Base-by-base conservation (phyloP, 805 yeast species). In the Grigorovia humatica region DNA sequence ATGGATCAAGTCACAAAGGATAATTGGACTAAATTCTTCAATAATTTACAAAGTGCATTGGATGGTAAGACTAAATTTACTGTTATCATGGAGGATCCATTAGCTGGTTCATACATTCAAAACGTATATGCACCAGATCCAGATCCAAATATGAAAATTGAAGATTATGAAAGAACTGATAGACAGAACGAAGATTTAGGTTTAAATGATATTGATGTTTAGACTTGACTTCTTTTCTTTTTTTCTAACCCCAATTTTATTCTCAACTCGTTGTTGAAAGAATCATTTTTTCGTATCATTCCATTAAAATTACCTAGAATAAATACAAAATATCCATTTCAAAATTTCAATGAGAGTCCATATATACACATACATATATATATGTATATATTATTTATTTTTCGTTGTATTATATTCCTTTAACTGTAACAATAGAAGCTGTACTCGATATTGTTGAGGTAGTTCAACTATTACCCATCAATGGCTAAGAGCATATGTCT, bases 101-200 rank as follows among this genome's bases (percentile, higher is more conserved):
- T 93, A 61, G 96, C 97, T 18, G 84, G 95, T 4, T 88, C 96
- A 0, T 93, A 93, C 64, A 85, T 93, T 56, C 99, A 93, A 71
- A 93, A 93, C 65, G 93, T 91, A n/a, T 93, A 90, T 65, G 99
- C 99, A 40, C 99, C 99, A 29, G 99, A 93, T 70, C 79, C 80
- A 44, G 99, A 93, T 71, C 99, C 99, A 57, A 88, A 91, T 66
- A 93, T 93, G 98, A 75, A 68, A 44, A 79, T 86, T 54, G 96
- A 85, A 70, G 96, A 93, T 52, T 88, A 80, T 59, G 96, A 88
- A 59, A 85, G 99, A 74, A 83, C 96, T 2, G 73, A 75, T 43
- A 85, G 88, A 62, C 95, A 90, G 69, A 89, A 93, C 66, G 99
- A 93, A 64, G 91, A 85, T 44, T 77, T 93, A 57, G 99, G 99